Percentiles rank a stretch among this genome's conserved stretches.
phyloP scores from a whole-genome alignment of 1,284 basidiomycete genomes.

The Coniferiporia sulphurascens region DNA sequence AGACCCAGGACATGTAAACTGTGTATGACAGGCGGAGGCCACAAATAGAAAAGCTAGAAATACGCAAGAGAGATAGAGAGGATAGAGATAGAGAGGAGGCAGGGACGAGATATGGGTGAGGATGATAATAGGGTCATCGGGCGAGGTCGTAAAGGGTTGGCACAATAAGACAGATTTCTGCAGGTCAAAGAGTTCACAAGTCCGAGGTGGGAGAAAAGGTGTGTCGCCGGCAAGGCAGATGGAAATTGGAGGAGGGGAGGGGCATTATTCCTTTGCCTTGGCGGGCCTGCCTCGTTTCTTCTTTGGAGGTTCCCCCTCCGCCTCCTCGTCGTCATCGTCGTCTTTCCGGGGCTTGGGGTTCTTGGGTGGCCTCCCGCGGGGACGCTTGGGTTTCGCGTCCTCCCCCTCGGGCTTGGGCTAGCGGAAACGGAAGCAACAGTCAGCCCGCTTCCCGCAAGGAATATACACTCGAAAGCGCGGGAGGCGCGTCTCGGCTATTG shows the following conservation, averaged over 20 bases:
- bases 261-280: constrained; percentile 13
- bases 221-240: constrained; percentile 8
- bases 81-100: not conserved
- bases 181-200: constrained; percentile 1
- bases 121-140: constrained; percentile 5
- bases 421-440: constrained; percentile 28
- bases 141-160: constrained; percentile 8
- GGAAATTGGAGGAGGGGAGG: not conserved
- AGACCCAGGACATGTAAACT: constrained; percentile 5
- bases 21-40: constrained; percentile 3
- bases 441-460: not conserved
- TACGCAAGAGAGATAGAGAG: not conserved
- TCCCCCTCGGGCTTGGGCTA: constrained; percentile 48
- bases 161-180: constrained; percentile 7
- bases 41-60: constrained; percentile 9
- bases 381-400: constrained; percentile 42
- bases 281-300: constrained; percentile 31
- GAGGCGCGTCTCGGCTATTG: not conserved
- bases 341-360: constrained; percentile 46
- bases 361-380: constrained; percentile 70
- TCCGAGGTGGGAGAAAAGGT: constrained; percentile 1
- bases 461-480: not conserved
- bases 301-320: constrained; percentile 67
- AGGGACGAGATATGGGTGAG: not conserved
- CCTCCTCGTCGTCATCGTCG: constrained; percentile 38